phyloP scores from a whole-genome alignment of 768 basidiomycete genomes.

The Tylopilus sp. region DNA sequence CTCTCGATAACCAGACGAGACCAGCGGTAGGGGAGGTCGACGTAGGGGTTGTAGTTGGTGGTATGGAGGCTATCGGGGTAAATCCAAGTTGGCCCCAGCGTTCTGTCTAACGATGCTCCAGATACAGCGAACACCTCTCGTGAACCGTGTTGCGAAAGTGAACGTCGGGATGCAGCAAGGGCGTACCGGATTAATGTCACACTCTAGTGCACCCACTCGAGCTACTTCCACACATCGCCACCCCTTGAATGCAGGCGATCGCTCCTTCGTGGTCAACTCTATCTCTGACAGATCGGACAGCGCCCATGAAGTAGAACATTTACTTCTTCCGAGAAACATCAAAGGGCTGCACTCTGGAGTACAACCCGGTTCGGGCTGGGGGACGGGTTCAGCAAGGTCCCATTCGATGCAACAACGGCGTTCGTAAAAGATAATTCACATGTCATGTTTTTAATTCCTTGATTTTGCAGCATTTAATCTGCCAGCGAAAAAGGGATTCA shows the following conservation, averaged over 20 bases:
- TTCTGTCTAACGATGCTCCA: constrained; percentile 26
- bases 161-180: constrained; percentile 32
- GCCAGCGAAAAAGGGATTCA: constrained; percentile 44
- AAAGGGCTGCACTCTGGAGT: constrained; percentile 19
- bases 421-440: constrained; percentile 11
- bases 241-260: constrained; percentile 37
- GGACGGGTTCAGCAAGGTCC: constrained; percentile 24
- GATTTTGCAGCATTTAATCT: constrained; percentile 43
- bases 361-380: constrained; percentile 37
- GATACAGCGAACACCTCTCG: constrained; percentile 70
- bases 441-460: neutral
- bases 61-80: constrained; percentile 67
- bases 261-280: constrained; percentile 42
- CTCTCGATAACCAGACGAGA: constrained; percentile 19
- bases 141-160: constrained; percentile 42
- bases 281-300: constrained; percentile 63
- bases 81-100: neutral
- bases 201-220: constrained; percentile 23
- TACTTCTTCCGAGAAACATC: constrained; percentile 39
- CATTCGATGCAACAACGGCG: constrained; percentile 26
- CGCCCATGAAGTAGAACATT: constrained; percentile 68
- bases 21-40: constrained; percentile 33
- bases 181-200: constrained; percentile 28
- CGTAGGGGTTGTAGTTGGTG: constrained; percentile 54
- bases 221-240: constrained; percentile 39